Conservation (phyloP, 805 yeast species). For the Yarrowia osloensis region DNA sequence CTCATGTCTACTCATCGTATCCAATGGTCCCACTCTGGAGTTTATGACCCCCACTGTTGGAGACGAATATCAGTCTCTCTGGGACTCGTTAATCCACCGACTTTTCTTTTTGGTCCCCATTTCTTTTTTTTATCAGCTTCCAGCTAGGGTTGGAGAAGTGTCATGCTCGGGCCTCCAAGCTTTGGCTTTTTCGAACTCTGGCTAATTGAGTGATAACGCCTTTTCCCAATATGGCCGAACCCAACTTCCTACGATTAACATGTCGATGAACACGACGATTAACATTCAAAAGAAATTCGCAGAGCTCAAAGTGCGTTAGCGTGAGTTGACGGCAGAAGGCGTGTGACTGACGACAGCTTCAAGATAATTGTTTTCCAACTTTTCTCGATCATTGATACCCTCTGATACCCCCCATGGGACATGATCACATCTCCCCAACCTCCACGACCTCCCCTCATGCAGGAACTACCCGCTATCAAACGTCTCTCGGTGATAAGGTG, state of each 20-base stretch:
- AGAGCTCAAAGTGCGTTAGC: too few relatives aligned
- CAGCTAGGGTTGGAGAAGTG: not conserved
- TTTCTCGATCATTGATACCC: not conserved
- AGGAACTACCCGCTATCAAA: constrained; percentile 6
- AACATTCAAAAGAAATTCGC: constrained; percentile 18
- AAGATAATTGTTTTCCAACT: too few relatives aligned
- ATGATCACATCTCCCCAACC: too few relatives aligned
- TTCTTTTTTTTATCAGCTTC: too few relatives aligned
- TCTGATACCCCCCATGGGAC: too few relatives aligned
- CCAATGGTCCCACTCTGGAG: too few relatives aligned
- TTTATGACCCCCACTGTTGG: too few relatives aligned
- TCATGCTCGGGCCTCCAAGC: not conserved
- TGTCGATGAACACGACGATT: not conserved
- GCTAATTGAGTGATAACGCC: constrained; percentile 3
- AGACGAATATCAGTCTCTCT: too few relatives aligned
- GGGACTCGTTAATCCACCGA: too few relatives aligned
- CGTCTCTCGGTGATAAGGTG: not conserved
- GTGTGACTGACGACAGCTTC: too few relatives aligned
- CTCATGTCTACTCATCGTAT: too few relatives aligned
- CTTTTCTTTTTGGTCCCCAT: not conserved
- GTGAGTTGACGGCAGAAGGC: not conserved
- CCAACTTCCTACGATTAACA: not conserved
- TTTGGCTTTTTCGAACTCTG: not conserved
- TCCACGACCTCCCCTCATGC: not conserved
- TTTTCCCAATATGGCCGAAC: constrained; percentile 12